Evolutionary conservation across 129 eudicot species (phyloP), one percentile per base, ranked within the genome.

Genomic region (Tagetes erecta): DNA sequence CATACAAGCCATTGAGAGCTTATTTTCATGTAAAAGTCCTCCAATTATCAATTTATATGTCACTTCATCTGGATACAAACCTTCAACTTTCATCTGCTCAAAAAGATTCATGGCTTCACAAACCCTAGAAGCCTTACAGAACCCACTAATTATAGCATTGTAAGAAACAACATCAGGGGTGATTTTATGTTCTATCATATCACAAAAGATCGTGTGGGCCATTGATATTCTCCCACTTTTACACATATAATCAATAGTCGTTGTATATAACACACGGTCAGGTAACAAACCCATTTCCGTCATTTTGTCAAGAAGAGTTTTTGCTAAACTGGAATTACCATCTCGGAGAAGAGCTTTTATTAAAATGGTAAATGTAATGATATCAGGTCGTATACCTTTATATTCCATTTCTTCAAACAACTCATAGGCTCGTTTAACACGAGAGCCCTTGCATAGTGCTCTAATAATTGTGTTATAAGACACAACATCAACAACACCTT

Each of bases 401-500:
- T 73, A 78, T 1, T 75, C 88, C 99, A 95, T 95, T 81, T 95
- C 97, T 39, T 82, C 87, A 10, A 80, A 79, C 65, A 95, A 82
- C 67, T 80, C 74, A 47, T 82, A 87, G 2, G 96, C 99, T 62
- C 74, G 80, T 34, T 55, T 87, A n/a, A 78, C 73, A 55, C 59
- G 64, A 14, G 80, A 77, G 6, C 60, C 63, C 55, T 73, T 79
- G 75, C 97, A 91, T 39, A 91, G 81, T 79, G 94, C 93, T 70
- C 42, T 65, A 64, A 95, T 88, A 40, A 95, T 84, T 10, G 96
- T 95, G 77, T 95, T 95, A 62, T 88, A 95, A 1, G 97, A 85
- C 74, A 95, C 97, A 84, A 88, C 97, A 80, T 95, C 92, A 8
- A 81, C 89, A 77, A 86, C 51, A 14, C 97, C 96, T 83, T 85